Percentiles rank a stretch among this genome's conserved stretches.
These are phyloP conservation scores for Pseudofabraea citricarpa DNA, from an alignment of 2,329 filamentous ascomycete genomes.

Conservation along the genomic window DNA sequence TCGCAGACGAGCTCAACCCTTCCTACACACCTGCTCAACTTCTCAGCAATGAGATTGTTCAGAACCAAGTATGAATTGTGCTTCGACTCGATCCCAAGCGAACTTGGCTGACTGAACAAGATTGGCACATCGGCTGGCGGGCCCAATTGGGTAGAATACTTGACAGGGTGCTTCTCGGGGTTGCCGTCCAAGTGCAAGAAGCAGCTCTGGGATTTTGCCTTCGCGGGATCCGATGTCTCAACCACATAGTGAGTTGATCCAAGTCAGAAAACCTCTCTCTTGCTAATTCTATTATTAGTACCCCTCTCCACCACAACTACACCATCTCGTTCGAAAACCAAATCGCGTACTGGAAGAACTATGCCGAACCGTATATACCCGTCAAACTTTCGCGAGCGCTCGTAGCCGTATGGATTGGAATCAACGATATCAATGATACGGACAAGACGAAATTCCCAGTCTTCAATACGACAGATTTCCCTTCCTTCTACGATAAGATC, in stretches of 20 bases:
- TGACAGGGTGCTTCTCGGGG: conserved; percentile 46
- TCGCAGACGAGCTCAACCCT: conserved; percentile 45
- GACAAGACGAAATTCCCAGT: conserved; percentile 34
- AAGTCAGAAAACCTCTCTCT: not conserved
- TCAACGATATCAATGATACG: conserved; percentile 52
- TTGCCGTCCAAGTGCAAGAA: conserved; percentile 37
- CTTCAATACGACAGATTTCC: conserved; percentile 35
- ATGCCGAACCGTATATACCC: conserved; percentile 26
- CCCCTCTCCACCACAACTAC: conserved; percentile 45
- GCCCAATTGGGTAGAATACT: conserved; percentile 49
- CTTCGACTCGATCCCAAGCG: not conserved
- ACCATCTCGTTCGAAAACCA: conserved; percentile 46
- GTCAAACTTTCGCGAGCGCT: conserved; percentile 34
- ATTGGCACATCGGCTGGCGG: conserved; percentile 46
- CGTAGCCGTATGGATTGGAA: conserved; percentile 49
- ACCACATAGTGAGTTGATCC: conserved; percentile 29
- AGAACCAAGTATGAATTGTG: conserved; percentile 36
- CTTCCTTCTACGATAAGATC: conserved; percentile 38
- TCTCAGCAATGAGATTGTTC: conserved; percentile 43
- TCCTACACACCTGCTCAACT: conserved; percentile 38
- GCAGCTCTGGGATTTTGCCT: conserved; percentile 53
- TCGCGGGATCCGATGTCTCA: conserved; percentile 46
- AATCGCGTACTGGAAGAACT: conserved; percentile 40
- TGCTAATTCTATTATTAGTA: conserved; percentile 23
- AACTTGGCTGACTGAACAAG: conserved; percentile 2